Conservation (phyloP, 129 eudicot genomes). For the Daucus carota region DH1_v3.0 NC_030386.2:12282501-12283000, state of each 20-base stretch:
- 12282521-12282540: constrained; percentile 34
- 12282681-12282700: neutral
- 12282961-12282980: neutral
- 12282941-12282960: neutral
- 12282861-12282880: neutral
- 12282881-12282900: neutral
- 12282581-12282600: constrained; percentile 24
- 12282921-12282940: neutral
- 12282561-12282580: constrained; percentile 23
- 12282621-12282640: neutral
- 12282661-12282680: neutral
- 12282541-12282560: constrained; percentile 23
- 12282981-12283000: neutral
- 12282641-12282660: neutral
- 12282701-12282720: neutral
- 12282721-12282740: neutral
- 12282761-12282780: neutral
- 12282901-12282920: no score
- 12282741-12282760: neutral
- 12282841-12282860: neutral
- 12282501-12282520: constrained; percentile 43
- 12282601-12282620: constrained; percentile 16
- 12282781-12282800: neutral
- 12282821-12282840: neutral
- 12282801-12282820: neutral